A percentile compares a stretch with the other conserved stretches of the same genome.
Evolutionary conservation across 1,284 basidiomycete genomes (phyloP).

Genomic region (Ganoderma sinense): DNA sequence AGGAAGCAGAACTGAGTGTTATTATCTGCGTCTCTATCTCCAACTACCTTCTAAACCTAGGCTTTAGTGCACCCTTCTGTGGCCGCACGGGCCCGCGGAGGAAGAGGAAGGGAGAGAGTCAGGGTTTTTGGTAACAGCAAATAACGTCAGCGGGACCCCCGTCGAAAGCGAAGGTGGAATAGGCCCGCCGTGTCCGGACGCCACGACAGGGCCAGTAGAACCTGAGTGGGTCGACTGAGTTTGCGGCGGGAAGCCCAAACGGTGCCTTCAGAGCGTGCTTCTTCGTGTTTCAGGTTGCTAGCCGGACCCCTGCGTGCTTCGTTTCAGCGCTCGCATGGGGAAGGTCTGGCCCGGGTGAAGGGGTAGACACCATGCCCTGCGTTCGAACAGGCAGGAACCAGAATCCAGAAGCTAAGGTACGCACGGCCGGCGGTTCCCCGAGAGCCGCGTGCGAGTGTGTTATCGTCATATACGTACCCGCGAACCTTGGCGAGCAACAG

Average conservation of each 20-base stretch:
- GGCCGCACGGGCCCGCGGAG: conserved; percentile 1
- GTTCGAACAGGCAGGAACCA: conserved; percentile 18
- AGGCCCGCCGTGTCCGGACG: conserved; percentile 19
- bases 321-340: conserved; percentile 16
- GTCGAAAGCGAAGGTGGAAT: conserved; percentile 2
- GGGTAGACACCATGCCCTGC: not conserved
- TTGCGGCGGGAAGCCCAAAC: conserved; percentile 7
- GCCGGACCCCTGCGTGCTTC: conserved; percentile 33
- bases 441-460: conserved; percentile 5
- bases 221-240: conserved; percentile 3
- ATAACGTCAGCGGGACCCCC: conserved; percentile 27
- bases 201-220: conserved; percentile 31
- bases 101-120: not conserved
- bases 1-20: not conserved
- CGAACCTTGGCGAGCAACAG: conserved; percentile 19
- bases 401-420: conserved; percentile 21
- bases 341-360: conserved; percentile 18
- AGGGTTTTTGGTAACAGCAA: not conserved
- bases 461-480: conserved; percentile 19
- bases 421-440: conserved; percentile 10
- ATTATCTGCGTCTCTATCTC: not conserved
- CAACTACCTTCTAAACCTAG: not conserved
- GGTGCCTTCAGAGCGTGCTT: conserved; percentile 22
- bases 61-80: not conserved
- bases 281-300: conserved; percentile 34